Evolutionary conservation across 768 basidiomycete species (phyloP).

Genomic region (Boletus barrowsii): DNA sequence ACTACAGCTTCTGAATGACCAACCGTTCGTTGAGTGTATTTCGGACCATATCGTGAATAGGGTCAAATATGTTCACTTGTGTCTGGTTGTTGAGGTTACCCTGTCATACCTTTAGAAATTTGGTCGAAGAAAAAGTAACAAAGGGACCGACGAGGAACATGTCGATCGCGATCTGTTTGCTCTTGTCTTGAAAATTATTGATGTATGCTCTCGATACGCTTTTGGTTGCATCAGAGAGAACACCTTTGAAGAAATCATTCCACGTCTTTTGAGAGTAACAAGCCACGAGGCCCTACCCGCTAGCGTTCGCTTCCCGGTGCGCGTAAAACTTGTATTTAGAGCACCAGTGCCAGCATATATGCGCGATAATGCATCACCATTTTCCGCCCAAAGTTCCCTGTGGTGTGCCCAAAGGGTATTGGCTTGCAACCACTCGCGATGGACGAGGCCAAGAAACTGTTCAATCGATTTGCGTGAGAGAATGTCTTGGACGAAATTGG

Average conservation of each 20-base stretch:
- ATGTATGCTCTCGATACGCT: constrained; percentile 95
- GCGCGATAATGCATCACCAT: constrained; percentile 86
- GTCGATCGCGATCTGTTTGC: constrained; percentile 92
- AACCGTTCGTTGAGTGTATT: constrained; percentile 68
- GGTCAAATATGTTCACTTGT: constrained; percentile 90
- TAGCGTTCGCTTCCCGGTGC: constrained; percentile 91
- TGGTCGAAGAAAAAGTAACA: neutral
- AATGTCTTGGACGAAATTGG: constrained; percentile 97
- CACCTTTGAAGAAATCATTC: constrained; percentile 43
- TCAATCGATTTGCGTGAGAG: constrained; percentile 79
- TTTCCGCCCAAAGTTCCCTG: constrained; percentile 96
- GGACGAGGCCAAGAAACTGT: constrained; percentile 76
- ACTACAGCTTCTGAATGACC: constrained; percentile 6
- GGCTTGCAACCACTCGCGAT: constrained; percentile 71
- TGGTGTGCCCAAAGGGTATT: constrained; percentile 79
- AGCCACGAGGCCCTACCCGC: constrained; percentile 50
- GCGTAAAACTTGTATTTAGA: constrained; percentile 92
- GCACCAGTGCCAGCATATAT: constrained; percentile 95
- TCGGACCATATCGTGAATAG: constrained; percentile 85
- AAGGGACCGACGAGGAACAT: constrained; percentile 76
- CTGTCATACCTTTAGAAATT: constrained; percentile 40
- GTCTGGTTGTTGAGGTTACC: constrained; percentile 88
- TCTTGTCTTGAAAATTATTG: constrained; percentile 95
- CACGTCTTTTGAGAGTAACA: neutral
- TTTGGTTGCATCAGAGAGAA: constrained; percentile 95